phyloP scores from a whole-genome alignment of 257 asterid genomes.

The Petunia secreta region DNA sequence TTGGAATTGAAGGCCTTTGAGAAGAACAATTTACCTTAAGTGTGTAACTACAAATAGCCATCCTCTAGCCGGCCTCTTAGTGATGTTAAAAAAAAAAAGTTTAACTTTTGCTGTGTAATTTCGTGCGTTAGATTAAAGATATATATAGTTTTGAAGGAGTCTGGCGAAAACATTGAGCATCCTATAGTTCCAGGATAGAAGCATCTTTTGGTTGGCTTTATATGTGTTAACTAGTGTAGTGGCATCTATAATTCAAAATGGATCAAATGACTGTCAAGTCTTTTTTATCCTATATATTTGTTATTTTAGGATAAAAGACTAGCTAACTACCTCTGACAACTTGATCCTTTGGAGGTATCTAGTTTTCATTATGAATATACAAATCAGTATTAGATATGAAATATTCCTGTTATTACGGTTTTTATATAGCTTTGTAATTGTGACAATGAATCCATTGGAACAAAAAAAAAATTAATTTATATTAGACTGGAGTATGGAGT shows the following conservation, averaged over 20 bases:
- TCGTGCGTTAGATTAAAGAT: not conserved
- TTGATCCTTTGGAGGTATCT: not conserved
- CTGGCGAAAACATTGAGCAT: not conserved
- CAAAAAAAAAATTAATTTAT: not conserved
- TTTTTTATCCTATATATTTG: not conserved
- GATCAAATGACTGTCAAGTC: not conserved
- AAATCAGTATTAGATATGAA: not conserved
- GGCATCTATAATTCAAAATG: not conserved
- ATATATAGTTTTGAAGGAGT: not conserved
- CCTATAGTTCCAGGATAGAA: not conserved
- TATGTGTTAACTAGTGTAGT: not conserved
- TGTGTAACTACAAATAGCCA: slow-evolving; percentile 22
- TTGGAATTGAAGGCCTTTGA: slow-evolving; percentile 24
- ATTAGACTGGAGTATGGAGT: not conserved
- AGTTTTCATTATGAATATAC: not conserved
- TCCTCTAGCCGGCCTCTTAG: not conserved
- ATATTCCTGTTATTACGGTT: not conserved
- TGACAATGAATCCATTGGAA: not conserved
- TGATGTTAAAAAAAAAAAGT: not conserved
- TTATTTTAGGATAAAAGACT: not conserved
- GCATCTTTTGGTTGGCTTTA: slow-evolving; percentile 20
- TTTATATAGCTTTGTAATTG: not conserved
- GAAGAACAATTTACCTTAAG: slow-evolving; percentile 23
- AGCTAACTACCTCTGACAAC: not conserved
- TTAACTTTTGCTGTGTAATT: not conserved